Base-by-base conservation (phyloP, 345 rosid species). In the Crucihimalaya himalaica region DNA sequence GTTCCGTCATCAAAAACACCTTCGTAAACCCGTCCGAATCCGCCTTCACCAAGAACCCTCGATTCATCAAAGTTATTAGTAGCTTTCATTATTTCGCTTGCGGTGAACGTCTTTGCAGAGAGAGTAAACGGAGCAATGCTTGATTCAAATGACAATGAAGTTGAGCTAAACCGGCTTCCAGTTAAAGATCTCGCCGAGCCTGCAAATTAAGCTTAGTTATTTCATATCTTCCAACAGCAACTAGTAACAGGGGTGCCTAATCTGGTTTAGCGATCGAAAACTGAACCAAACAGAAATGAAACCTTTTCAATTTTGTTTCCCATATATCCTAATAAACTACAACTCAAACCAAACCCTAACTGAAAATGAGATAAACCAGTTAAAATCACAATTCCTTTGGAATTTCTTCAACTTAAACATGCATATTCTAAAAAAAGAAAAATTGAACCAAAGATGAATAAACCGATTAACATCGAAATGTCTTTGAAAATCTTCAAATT, bases 1-100 rank as follows among this genome's bases (percentile, higher is more conserved):
- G 88, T 95, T 72, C 93, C 93, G 35, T 95, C 99, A 43, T 92
- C 89, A 35, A 95, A 88, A 81, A 83, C 78, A 61, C 97, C 99
- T 56, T 88, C 78, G 16, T 88, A 88, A 67, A 95, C 99, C 52
- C 80, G 84, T 48, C 99, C 99, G 51, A 95, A 95, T 23, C 97
- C 99, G 21, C 99, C 99, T 84, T 95, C 97, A 69, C 99, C 96
- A 16, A 95, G 86, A 54, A 95, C 47, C 83, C 84, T 84, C 46
- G 93, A 81, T 74, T 67, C 83, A 57, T 89, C 83, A 75, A 91
- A 94, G 56, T 86, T 88, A 50, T 78, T 71, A 1, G 97, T 91
- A 67, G 99, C 99, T 79, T 71, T 89, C 81, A 68, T 89, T 58
- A 94, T 83, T 47, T 94, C 99, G 77, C 76, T 85, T 65, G 82